Conservation (phyloP, 2,329 filamentous ascomycete genomes). For the Westerdykella ornata region DNA sequence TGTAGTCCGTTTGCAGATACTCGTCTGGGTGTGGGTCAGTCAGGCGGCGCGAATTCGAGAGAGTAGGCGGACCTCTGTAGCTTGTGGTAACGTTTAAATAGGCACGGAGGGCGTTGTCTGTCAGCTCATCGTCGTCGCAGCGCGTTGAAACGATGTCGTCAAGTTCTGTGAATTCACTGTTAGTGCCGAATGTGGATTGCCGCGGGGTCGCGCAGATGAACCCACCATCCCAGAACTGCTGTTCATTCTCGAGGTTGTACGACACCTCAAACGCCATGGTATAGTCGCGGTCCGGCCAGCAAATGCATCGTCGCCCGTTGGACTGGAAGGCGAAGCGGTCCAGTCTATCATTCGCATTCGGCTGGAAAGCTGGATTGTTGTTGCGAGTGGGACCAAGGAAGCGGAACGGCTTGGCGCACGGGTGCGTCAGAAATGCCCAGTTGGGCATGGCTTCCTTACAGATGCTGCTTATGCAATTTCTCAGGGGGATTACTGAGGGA, state of each 20-base stretch:
- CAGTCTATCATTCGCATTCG: neutral
- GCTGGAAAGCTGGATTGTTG: neutral
- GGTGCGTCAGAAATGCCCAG: neutral
- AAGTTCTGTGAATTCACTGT: conserved; percentile 49
- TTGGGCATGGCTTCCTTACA: neutral
- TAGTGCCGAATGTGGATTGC: conserved; percentile 11
- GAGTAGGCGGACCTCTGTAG: conserved; percentile 53
- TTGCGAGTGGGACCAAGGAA: too few species aligned
- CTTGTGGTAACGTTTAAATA: conserved; percentile 74
- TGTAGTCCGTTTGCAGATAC: conserved; percentile 68
- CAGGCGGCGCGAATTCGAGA: neutral
- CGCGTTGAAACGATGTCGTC: conserved; percentile 56
- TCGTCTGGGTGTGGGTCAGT: conserved; percentile 48
- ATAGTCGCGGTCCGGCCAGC: conserved; percentile 29
- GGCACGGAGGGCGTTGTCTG: conserved; percentile 78
- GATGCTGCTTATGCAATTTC: neutral
- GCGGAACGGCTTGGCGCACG: too few species aligned
- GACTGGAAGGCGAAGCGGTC: neutral
- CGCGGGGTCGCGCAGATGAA: conserved; percentile 23
- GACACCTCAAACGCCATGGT: conserved; percentile 63
- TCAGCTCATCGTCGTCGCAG: conserved; percentile 56
- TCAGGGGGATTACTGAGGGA: neutral
- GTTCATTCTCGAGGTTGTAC: conserved; percentile 66
- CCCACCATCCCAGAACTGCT: conserved; percentile 85
- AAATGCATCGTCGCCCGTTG: conserved; percentile 33